phyloP scores from a whole-genome alignment of 345 rosid species.

The Zanthoxylum bungeanum region DNA sequence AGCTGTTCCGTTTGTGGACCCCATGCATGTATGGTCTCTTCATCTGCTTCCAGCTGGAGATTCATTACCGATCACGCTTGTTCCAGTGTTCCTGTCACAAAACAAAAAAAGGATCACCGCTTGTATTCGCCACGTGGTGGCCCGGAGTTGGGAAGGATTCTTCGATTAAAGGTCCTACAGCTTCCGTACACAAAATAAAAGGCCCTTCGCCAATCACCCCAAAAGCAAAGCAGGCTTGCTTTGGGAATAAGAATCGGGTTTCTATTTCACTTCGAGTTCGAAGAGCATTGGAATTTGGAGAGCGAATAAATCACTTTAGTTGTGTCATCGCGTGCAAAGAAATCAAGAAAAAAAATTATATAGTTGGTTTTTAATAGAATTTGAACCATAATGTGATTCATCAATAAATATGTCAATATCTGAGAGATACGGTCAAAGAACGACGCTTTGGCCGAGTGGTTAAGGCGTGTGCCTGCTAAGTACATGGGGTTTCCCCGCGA shows the following conservation, averaged over 20 bases:
- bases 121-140: neutral
- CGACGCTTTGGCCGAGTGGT: conserved; percentile 87
- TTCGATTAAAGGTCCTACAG: neutral
- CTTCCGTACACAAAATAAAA: neutral
- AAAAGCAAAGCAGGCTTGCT: too few species aligned
- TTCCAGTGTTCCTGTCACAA: neutral
- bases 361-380: too few species aligned
- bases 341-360: too few species aligned
- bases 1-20: neutral
- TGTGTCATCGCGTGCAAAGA: too few species aligned
- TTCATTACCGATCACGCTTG: neutral
- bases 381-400: too few species aligned
- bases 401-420: too few species aligned
- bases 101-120: neutral
- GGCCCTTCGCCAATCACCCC: neutral
- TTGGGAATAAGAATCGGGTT: neutral
- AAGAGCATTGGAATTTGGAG: neutral
- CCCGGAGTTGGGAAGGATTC: neutral
- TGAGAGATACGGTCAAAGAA: fast-evolving
- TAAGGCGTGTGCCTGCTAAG: conserved; percentile 91
- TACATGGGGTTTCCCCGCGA: conserved; percentile 86
- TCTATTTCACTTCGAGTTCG: neutral
- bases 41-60: neutral
- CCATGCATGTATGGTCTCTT: too few species aligned
- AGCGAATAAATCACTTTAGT: too few species aligned